phyloP scores from a whole-genome alignment of 768 basidiomycete species.

The Phanerodontia chrysosporium region DNA sequence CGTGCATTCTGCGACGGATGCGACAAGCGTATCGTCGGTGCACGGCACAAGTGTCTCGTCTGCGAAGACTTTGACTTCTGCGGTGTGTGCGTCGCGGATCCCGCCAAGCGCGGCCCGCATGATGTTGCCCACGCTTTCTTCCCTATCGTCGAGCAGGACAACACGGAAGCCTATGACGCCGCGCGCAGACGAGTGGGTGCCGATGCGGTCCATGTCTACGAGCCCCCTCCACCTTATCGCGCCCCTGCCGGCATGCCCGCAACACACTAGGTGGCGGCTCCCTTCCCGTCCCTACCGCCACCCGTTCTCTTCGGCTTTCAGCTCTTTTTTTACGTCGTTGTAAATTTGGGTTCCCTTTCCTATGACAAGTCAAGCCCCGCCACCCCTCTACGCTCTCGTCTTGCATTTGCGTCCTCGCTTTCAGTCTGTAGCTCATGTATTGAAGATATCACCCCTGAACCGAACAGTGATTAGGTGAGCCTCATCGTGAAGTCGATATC shows the following conservation, averaged over 20 bases:
- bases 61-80: constrained; percentile 83
- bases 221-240: not conserved
- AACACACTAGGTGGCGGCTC: too few species aligned
- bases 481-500: too few species aligned
- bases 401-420: too few species aligned
- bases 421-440: too few species aligned
- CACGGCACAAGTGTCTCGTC: constrained; percentile 76
- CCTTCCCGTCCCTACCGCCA: too few species aligned
- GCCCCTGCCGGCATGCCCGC: not conserved
- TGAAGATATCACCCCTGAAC: too few species aligned
- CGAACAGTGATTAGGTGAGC: too few species aligned
- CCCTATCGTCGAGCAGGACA: constrained; percentile 1
- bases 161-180: not conserved
- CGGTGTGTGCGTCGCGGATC: constrained; percentile 43
- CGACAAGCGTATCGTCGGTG: constrained; percentile 45
- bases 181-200: not conserved
- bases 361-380: too few species aligned
- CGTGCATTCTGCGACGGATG: constrained; percentile 50
- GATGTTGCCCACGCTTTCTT: constrained; percentile 8
- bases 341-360: too few species aligned
- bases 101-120: constrained; percentile 13
- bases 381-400: too few species aligned
- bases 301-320: too few species aligned
- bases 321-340: too few species aligned
- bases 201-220: not conserved